Base-by-base conservation (phyloP, 108 stramenopile species). In the Bacterosira constricta region DNA sequence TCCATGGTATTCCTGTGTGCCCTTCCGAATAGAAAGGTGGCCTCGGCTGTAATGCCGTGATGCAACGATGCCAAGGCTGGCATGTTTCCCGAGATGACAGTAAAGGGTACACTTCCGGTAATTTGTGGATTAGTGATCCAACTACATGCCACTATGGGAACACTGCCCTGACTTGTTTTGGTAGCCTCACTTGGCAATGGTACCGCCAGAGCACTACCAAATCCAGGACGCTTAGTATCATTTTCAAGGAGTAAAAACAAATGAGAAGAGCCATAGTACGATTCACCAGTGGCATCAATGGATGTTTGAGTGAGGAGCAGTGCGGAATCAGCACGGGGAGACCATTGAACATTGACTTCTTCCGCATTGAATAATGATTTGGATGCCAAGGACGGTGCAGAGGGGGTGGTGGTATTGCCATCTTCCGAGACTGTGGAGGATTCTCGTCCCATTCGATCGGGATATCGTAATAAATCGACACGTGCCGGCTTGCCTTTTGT, bases 261-360 rank as follows among this genome's bases (percentile, higher is more conserved):
- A 32, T 91, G 86, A 0, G 96, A 94, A 18, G 93, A 93, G 23
- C 98, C 98, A 62, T 99, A 99, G 78, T 99, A 99, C 11, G 90
- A 92, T 69, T 90, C 58, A 7, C 97, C 97, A 21, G 96, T 91
- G 29, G 92, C 75, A 86, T 99, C 98, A 6, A 99, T 93, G 6
- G 91, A 66, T 15, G 94, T 97, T 81, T 95, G 95, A 11, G 96
- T 79, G 9, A 88, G 77, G 36, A 96, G 71, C 51, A 96, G 64
- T 21, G 92, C 91, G 4, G 84, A 53, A 75, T 92, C 88, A 42
- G 90, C 93, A 23, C 74, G 85, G 53, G 93, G 92, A 26, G 79
- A 85, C 92, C 92, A 96, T 21, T 83, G 63, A 7, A 92, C 77
- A 12, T 35, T 69, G 44, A 80, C 79, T 71, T 95, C 93, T 70